A percentile compares a stretch with the other conserved stretches of the same genome.
Conservation (phyloP, 2,329 filamentous ascomycete species). For the Pseudogymnoascus sp. region DNA sequence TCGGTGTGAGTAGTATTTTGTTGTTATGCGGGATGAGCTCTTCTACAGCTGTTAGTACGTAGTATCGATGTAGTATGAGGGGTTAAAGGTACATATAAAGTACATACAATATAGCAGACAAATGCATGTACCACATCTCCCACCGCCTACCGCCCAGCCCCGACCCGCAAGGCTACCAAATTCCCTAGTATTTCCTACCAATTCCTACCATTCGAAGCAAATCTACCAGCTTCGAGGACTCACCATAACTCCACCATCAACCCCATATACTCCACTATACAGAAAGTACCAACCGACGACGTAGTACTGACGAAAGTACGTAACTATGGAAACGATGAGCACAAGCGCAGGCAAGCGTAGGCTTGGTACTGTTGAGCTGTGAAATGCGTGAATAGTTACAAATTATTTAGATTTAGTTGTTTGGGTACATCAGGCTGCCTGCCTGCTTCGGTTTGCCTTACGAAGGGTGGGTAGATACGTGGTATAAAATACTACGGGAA, state of each 20-base stretch:
- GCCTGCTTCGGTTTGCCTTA: not conserved
- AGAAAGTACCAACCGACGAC: not conserved
- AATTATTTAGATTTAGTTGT: not conserved
- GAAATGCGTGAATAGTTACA: not conserved
- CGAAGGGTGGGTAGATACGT: no score
- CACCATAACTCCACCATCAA: not conserved
- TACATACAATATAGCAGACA: not conserved
- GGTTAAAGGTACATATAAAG: not conserved
- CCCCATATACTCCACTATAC: not conserved
- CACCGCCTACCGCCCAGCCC: no score
- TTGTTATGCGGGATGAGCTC: not conserved
- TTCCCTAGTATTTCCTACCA: not conserved
- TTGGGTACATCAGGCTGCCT: no score
- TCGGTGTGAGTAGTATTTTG: not conserved
- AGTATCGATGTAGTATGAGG: not conserved
- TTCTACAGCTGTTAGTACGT: no score
- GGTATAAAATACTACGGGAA: not conserved
- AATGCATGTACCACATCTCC: not conserved
- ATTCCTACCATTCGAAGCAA: not conserved
- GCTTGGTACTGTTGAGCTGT: not conserved
- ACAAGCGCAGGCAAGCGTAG: not conserved
- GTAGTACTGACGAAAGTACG: not conserved
- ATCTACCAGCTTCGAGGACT: not conserved
- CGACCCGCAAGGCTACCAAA: not conserved
- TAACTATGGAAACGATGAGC: not conserved